Evolutionary conservation across 495 filamentous ascomycete genomes (phyloP).

Genomic region (Daldinia loculata): DNA sequence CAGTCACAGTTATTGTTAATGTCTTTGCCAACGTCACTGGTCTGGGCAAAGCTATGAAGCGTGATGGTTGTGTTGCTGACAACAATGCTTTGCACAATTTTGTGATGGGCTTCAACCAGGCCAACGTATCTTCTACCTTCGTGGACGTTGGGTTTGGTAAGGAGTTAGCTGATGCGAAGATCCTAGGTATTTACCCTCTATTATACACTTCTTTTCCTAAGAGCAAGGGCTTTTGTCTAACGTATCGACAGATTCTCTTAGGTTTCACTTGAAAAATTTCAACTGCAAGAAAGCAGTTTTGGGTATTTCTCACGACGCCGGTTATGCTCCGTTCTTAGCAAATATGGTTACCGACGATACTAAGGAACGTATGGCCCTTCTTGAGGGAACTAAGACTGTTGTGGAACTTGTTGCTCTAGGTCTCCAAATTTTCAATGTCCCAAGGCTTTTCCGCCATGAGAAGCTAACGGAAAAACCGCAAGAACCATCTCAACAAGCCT

Average conservation of each 20-base stretch:
- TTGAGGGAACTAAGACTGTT: conserved; percentile 78
- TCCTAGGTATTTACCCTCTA: conserved; percentile 66
- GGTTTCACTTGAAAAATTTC: conserved; percentile 70
- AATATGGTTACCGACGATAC: conserved; percentile 62
- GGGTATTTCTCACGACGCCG: conserved; percentile 79
- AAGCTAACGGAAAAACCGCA: conserved; percentile 53
- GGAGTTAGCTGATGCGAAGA: conserved; percentile 75
- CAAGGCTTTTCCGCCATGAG: conserved; percentile 73
- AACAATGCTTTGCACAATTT: conserved; percentile 70
- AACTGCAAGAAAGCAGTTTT: conserved; percentile 85
- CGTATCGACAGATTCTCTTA: conserved; percentile 59
- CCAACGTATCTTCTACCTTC: conserved; percentile 74
- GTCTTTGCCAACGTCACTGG: conserved; percentile 74
- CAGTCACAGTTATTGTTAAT: conserved; percentile 67
- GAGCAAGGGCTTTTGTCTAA: conserved; percentile 9
- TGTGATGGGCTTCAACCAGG: conserved; percentile 78
- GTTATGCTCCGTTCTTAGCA: conserved; percentile 75
- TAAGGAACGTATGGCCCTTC: conserved; percentile 69
- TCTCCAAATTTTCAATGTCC: conserved; percentile 66
- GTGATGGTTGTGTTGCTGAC: conserved; percentile 64
- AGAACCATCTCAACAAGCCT: conserved; percentile 11
- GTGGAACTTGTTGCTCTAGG: conserved; percentile 67
- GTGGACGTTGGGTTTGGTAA: conserved; percentile 76
- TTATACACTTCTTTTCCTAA: background rate
- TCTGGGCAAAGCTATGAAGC: conserved; percentile 67